A percentile compares a stretch with the other conserved stretches of the same genome.
Conservation (phyloP, 2,329 filamentous ascomycete species). For the Rhynchosporium secalis region DNA sequence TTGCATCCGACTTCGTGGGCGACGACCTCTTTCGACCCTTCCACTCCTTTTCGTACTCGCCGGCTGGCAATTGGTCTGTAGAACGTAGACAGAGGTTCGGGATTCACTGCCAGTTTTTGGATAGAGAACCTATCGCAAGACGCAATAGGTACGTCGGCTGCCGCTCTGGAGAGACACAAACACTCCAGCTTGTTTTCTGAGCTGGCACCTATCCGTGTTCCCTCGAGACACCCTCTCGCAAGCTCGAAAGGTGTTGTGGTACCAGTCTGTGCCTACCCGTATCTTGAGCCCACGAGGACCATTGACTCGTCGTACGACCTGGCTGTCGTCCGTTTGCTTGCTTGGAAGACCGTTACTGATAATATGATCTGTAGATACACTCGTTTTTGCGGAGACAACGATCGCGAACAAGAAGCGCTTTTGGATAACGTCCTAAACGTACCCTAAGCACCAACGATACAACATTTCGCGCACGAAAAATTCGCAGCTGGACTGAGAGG, state of each 20-base stretch:
- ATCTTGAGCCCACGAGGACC: constrained; percentile 32
- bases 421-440: constrained; percentile 19
- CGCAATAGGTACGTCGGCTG: constrained; percentile 33
- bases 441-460: constrained; percentile 18
- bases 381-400: constrained; percentile 16
- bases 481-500: constrained; percentile 34
- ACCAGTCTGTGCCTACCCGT: constrained; percentile 28
- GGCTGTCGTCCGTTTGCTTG: constrained; percentile 23
- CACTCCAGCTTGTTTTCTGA: constrained; percentile 23
- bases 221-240: constrained; percentile 33
- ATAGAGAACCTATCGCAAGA: constrained; percentile 26
- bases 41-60: constrained; percentile 30
- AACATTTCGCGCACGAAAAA: constrained; percentile 16
- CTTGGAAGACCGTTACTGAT: constrained; percentile 26
- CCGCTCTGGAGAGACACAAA: constrained; percentile 32
- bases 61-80: constrained; percentile 24
- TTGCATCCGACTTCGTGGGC: constrained; percentile 21
- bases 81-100: constrained; percentile 20
- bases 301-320: constrained; percentile 24
- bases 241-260: constrained; percentile 30
- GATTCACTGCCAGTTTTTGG: constrained; percentile 10
- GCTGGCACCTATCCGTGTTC: constrained; percentile 24
- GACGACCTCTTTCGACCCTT: constrained; percentile 26
- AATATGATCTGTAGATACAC: constrained; percentile 29
- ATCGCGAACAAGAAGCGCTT: constrained; percentile 21